These are phyloP conservation scores for Solanum chilense DNA, from an alignment of 257 asterid species.

Conservation along the genomic window DNA sequence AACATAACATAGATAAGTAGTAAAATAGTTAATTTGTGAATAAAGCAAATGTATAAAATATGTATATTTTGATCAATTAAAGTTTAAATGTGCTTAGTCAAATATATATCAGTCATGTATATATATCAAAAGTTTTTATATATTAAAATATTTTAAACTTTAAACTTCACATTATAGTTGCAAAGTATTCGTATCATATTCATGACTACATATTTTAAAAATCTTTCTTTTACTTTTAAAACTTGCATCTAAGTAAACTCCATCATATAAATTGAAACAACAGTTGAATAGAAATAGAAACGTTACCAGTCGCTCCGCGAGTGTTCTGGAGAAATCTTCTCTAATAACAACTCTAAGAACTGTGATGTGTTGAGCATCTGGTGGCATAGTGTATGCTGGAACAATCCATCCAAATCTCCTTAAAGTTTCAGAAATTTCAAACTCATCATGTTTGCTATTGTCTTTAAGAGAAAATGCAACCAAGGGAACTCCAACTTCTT, in stretches of 20 bases:
- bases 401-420: slow-evolving; percentile 84
- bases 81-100: too few relatives aligned
- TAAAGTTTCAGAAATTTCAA: slow-evolving; percentile 56
- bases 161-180: not conserved
- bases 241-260: rapidly evolving
- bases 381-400: slow-evolving; percentile 91
- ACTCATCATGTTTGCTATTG: slow-evolving; percentile 57
- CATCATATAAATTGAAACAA: not conserved
- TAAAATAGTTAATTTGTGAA: not conserved
- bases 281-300: not conserved
- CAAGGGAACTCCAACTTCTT: slow-evolving; percentile 76
- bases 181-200: not conserved
- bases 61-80: not conserved
- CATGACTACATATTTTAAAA: not conserved
- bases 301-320: slow-evolving; percentile 69
- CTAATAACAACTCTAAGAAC: slow-evolving; percentile 74
- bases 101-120: too few relatives aligned
- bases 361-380: slow-evolving; percentile 70
- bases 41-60: not conserved
- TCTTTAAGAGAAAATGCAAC: slow-evolving; percentile 89
- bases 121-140: too few relatives aligned
- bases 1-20: not conserved
- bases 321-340: slow-evolving; percentile 75
- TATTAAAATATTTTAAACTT: not conserved
- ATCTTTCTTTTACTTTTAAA: not conserved